phyloP scores from a whole-genome alignment of 2,329 filamentous ascomycete genomes.

The Alternaria sp. region DNA sequence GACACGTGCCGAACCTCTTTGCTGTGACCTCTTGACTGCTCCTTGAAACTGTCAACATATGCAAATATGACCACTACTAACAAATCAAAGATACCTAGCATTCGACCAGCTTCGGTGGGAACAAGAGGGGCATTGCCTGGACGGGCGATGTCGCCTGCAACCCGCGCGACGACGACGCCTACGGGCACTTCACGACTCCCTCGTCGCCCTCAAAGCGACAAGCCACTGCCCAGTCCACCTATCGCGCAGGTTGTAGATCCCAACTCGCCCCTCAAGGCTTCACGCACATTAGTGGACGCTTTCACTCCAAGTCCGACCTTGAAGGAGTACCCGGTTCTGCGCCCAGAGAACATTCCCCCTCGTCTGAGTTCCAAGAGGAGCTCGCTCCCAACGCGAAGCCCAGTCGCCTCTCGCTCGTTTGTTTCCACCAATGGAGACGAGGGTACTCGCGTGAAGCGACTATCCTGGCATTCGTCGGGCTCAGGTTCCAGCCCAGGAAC shows the following conservation, averaged over 20 bases:
- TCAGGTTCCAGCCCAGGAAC: conserved; percentile 17
- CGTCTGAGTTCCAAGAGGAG: conserved; percentile 29
- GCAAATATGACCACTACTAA: conserved; percentile 10
- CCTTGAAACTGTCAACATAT: conserved; percentile 13
- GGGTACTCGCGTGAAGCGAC: conserved; percentile 28
- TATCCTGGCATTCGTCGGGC: conserved; percentile 27
- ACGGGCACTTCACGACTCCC: conserved; percentile 40
- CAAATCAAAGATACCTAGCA: conserved; percentile 21
- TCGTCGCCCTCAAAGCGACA: conserved; percentile 40
- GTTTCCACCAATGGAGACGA: conserved; percentile 17
- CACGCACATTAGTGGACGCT: conserved; percentile 53
- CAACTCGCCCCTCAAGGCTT: conserved; percentile 47
- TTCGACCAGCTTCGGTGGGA: conserved; percentile 12
- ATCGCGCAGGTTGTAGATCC: conserved; percentile 42
- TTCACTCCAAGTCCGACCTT: conserved; percentile 42
- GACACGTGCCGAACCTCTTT: conserved; percentile 2
- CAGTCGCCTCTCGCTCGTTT: not conserved
- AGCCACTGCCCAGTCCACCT: conserved; percentile 53
- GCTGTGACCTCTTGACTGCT: conserved; percentile 7
- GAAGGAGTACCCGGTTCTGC: conserved; percentile 40
- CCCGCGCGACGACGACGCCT: conserved; percentile 11
- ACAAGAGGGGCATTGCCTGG: conserved; percentile 22
- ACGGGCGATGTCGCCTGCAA: conserved; percentile 4
- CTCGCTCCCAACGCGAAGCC: conserved; percentile 16
- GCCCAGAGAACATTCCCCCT: conserved; percentile 35